phyloP scores from a whole-genome alignment of 495 filamentous ascomycete genomes.

The Bombardia bombarda region DNA sequence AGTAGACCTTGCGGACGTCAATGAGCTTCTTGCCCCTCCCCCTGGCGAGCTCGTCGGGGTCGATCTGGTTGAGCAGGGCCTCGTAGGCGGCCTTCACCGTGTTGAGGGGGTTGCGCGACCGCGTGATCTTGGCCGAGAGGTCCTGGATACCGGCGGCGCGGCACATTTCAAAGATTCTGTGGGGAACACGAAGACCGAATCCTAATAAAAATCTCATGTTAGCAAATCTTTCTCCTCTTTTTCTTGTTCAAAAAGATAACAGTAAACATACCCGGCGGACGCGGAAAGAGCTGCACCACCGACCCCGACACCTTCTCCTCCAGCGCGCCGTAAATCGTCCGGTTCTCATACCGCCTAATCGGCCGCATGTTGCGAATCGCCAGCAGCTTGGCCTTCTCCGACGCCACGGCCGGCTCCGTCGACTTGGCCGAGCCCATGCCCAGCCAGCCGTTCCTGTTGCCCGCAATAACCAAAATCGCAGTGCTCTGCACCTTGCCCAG shows the following conservation, averaged over 20 bases:
- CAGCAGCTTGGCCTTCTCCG: constrained; percentile 56
- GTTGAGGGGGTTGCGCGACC: constrained; percentile 91
- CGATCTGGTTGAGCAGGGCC: constrained; percentile 70
- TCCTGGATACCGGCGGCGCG: constrained; percentile 76
- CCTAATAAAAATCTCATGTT: constrained; percentile 11
- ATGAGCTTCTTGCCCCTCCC: constrained; percentile 89
- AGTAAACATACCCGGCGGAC: constrained; percentile 71
- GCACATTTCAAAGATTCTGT: constrained; percentile 88
- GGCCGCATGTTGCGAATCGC: constrained; percentile 85
- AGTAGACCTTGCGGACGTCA: constrained; percentile 95
- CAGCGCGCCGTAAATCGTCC: constrained; percentile 85
- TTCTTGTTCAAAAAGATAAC: not conserved
- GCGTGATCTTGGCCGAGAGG: constrained; percentile 67
- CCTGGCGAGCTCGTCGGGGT: constrained; percentile 82
- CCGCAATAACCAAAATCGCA: constrained; percentile 69
- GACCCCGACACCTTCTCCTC: constrained; percentile 78
- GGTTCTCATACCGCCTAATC: constrained; percentile 76
- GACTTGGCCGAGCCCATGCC: constrained; percentile 88
- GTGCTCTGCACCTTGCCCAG: constrained; percentile 77
- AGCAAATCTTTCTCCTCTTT: constrained; percentile 1
- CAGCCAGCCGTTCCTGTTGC: constrained; percentile 75
- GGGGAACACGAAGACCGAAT: constrained; percentile 84
- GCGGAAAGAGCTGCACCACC: constrained; percentile 65
- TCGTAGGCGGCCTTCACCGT: constrained; percentile 82
- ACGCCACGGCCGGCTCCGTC: constrained; percentile 57